phyloP scores from a whole-genome alignment of 805 yeast genomes.

The Brettanomyces naardenensis region DNA sequence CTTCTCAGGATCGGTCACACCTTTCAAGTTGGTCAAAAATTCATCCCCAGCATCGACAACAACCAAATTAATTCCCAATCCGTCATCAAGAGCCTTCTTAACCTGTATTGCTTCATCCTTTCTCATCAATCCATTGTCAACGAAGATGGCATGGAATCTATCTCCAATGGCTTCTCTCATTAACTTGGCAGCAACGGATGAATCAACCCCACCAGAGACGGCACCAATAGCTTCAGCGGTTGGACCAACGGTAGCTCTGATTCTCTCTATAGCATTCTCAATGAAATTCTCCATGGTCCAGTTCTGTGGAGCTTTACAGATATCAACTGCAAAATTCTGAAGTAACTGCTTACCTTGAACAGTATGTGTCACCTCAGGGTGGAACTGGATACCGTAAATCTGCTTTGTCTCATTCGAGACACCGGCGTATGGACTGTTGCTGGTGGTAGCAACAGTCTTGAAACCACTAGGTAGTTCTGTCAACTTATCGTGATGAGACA shows the following conservation, averaged over 20 bases:
- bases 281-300: constrained; percentile 99
- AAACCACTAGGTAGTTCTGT: constrained; percentile 84
- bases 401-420: constrained; percentile 65
- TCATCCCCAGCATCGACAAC: constrained; percentile 92
- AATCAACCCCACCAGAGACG: constrained; percentile 98
- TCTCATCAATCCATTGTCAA: constrained; percentile 97
- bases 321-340: constrained; percentile 86
- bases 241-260: constrained; percentile 87
- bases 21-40: constrained; percentile 79
- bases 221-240: constrained; percentile 99
- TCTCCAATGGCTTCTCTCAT: constrained; percentile 98
- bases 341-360: constrained; percentile 80
- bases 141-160: constrained; percentile 96
- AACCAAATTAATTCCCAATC: constrained; percentile 88
- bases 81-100: constrained; percentile 81
- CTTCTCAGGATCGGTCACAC: constrained; percentile 97
- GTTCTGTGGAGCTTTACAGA: constrained; percentile 80
- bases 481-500: constrained; percentile 98
- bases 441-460: constrained; percentile 83
- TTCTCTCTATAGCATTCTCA: constrained; percentile 92
- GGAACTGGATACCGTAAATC: constrained; percentile 96
- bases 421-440: constrained; percentile 94
- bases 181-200: constrained; percentile 97
- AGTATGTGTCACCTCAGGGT: constrained; percentile 98
- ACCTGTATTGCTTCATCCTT: constrained; percentile 86